Evolutionary conservation across 2,329 filamentous ascomycete species (phyloP).

Genomic region (Apiospora sp.): DNA sequence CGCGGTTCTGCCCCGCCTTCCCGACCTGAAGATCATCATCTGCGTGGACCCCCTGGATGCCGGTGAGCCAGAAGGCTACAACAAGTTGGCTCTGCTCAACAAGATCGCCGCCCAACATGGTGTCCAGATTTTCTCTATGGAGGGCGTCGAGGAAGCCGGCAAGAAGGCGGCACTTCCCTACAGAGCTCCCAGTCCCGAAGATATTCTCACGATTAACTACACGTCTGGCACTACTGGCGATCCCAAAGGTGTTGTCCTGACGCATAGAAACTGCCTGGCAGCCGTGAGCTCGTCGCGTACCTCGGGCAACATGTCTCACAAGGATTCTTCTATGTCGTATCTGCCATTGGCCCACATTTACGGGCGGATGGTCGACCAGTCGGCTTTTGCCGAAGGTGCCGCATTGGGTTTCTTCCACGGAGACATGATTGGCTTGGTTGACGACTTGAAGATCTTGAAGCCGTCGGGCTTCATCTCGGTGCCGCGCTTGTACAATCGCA

Average conservation of each 20-base stretch:
- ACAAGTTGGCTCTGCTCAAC: conserved; percentile 81
- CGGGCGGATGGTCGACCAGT: conserved; percentile 83
- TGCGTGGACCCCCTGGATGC: conserved; percentile 83
- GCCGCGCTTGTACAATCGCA: conserved; percentile 89
- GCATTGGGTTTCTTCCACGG: conserved; percentile 93
- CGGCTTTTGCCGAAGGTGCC: conserved; percentile 73
- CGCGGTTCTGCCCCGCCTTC: conserved; percentile 79
- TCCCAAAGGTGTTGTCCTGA: conserved; percentile 85
- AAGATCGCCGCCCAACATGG: conserved; percentile 77
- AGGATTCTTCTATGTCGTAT: conserved; percentile 81
- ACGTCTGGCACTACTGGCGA: conserved; percentile 85
- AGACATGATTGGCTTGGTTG: conserved; percentile 83
- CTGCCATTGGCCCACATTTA: conserved; percentile 95
- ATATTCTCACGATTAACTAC: conserved; percentile 90
- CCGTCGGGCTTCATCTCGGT: conserved; percentile 89
- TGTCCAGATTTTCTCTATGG: conserved; percentile 80
- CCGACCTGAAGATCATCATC: conserved; percentile 85
- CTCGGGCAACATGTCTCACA: conserved; percentile 56
- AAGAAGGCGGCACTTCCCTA: conserved; percentile 72
- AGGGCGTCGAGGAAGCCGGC: conserved; percentile 83
- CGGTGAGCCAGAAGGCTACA: conserved; percentile 78
- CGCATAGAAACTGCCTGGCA: conserved; percentile 81
- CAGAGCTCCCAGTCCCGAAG: conserved; percentile 75
- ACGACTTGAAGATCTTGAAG: conserved; percentile 87
- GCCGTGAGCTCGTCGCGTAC: conserved; percentile 70